Evolutionary conservation across 2,329 filamentous ascomycete species (phyloP).

Genomic region (Anthostomella pinea): DNA sequence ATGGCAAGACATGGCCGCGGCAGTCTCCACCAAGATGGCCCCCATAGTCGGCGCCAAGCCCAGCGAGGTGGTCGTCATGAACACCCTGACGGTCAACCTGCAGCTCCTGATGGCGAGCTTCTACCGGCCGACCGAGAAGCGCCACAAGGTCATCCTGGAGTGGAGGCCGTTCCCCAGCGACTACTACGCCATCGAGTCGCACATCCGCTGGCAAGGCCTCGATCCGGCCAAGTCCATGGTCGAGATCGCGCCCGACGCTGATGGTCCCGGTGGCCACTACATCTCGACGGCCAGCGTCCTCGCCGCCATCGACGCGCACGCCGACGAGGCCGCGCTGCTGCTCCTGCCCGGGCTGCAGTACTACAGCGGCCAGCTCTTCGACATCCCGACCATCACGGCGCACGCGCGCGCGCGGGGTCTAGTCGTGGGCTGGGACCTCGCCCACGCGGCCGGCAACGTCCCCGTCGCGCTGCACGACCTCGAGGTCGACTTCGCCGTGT

Average conservation of each 20-base stretch:
- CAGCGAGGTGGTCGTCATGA: constrained; percentile 82
- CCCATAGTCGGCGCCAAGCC: constrained; percentile 71
- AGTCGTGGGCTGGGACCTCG: constrained; percentile 81
- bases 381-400: constrained; percentile 75
- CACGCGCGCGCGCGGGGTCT: constrained; percentile 71
- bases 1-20: constrained; percentile 78
- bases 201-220: constrained; percentile 68
- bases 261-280: constrained; percentile 55
- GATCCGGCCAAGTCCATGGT: constrained; percentile 68
- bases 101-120: constrained; percentile 83
- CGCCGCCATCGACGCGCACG: constrained; percentile 70
- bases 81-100: constrained; percentile 77
- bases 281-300: constrained; percentile 71
- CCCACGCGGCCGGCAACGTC: constrained; percentile 83
- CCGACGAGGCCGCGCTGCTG: constrained; percentile 68
- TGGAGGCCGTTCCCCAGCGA: constrained; percentile 89
- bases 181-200: constrained; percentile 80
- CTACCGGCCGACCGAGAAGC: constrained; percentile 63
- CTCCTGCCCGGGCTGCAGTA: constrained; percentile 87
- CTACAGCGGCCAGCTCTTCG: constrained; percentile 86
- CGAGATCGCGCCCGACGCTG: constrained; percentile 65
- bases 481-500: constrained; percentile 87
- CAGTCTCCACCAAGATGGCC: constrained; percentile 66
- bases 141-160: constrained; percentile 82
- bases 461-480: constrained; percentile 78